A percentile compares a stretch with the other conserved stretches of the same genome.
Evolutionary conservation across 257 asterid species (phyloP).

Genomic region (Linaria vulgaris): DNA sequence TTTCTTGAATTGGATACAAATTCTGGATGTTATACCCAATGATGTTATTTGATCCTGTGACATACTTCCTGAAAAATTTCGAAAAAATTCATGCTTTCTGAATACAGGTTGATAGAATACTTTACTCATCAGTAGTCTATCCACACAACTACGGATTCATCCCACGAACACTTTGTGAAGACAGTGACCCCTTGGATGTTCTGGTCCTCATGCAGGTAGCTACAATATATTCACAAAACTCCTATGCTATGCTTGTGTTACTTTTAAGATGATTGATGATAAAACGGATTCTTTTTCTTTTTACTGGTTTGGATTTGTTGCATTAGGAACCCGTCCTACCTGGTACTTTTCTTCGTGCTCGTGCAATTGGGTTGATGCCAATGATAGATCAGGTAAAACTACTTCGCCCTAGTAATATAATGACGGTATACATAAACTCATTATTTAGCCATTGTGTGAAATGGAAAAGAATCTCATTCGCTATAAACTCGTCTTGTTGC

Average conservation of each 20-base stretch:
- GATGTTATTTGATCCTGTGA: background rate
- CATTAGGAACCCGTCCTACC: constrained; percentile 83
- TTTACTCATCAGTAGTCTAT: constrained; percentile 92
- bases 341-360: constrained; percentile 87
- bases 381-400: constrained; percentile 88
- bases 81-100: too few species aligned
- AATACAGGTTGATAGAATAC: constrained; percentile 78
- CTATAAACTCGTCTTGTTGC: background rate
- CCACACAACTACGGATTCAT: constrained; percentile 96
- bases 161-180: constrained; percentile 89
- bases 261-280: background rate
- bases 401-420: background rate
- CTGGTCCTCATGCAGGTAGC: constrained; percentile 86
- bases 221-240: background rate
- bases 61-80: too few species aligned
- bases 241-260: background rate
- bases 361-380: constrained; percentile 97
- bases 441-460: background rate
- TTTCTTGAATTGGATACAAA: background rate
- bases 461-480: background rate
- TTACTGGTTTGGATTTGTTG: background rate
- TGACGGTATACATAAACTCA: background rate
- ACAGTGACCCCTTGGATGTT: constrained; percentile 88
- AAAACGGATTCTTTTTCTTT: background rate
- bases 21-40: background rate